phyloP scores from a whole-genome alignment of 2,329 filamentous ascomycete genomes.

The Aplosporella prunicola region DNA sequence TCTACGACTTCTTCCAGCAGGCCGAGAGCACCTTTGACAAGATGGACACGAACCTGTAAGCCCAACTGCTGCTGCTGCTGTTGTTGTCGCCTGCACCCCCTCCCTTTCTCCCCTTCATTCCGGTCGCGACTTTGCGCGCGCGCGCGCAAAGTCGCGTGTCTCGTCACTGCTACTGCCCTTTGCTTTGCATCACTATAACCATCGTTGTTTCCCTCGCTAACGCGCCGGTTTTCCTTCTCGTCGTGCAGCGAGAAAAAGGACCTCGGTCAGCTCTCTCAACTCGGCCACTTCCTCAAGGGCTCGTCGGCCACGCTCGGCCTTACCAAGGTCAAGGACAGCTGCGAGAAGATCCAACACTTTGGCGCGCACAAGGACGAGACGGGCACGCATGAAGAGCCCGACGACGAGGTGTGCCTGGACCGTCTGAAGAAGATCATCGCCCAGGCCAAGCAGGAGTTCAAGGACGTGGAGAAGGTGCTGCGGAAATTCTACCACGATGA shows the following conservation, averaged over 20 bases:
- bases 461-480: conserved; percentile 61
- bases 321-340: conserved; percentile 81
- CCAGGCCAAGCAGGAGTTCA: conserved; percentile 67
- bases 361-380: conserved; percentile 74
- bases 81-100: too few species aligned
- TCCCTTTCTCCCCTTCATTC: not conserved
- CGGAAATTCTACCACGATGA: conserved; percentile 57
- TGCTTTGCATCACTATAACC: too few species aligned
- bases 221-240: conserved; percentile 8
- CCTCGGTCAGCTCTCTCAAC: conserved; percentile 64
- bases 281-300: conserved; percentile 95
- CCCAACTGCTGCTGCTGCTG: conserved; percentile 20
- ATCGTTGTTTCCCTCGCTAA: conserved; percentile 9
- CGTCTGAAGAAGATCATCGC: conserved; percentile 62
- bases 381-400: conserved; percentile 55
- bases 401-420: conserved; percentile 58
- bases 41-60: conserved; percentile 80
- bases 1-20: conserved; percentile 88
- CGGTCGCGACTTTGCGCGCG: too few species aligned
- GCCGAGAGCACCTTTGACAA: conserved; percentile 74
- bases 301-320: conserved; percentile 91
- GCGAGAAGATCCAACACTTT: conserved; percentile 93
- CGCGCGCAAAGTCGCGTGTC: not conserved
- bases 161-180: not conserved
- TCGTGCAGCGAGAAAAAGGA: conserved; percentile 54